Evolutionary conservation across 306 rosid genomes (phyloP).

Genomic region (Fagus crenata): DNA sequence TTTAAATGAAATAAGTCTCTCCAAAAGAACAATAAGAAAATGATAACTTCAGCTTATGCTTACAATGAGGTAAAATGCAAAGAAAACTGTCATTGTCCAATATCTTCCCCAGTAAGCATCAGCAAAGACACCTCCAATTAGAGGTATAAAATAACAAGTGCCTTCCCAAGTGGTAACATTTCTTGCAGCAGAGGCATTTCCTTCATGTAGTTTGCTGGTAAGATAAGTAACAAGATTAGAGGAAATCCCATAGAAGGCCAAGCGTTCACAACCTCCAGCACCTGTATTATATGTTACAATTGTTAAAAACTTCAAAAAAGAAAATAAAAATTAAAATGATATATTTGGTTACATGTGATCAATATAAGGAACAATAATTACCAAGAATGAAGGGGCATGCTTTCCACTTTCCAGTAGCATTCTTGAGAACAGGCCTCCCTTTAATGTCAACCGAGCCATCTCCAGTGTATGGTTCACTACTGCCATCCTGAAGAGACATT

Average conservation of each 20-base stretch:
- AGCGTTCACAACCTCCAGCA: conserved; percentile 84
- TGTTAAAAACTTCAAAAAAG: not conserved
- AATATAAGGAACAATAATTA: conserved; percentile 23
- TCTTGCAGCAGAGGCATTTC: conserved; percentile 87
- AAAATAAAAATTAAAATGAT: not conserved
- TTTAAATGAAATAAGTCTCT: not conserved
- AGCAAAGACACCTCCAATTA: conserved; percentile 86
- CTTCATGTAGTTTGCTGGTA: conserved; percentile 70
- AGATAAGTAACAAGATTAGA: conserved; percentile 91
- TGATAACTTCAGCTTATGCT: conserved; percentile 22
- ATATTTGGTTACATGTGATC: not conserved
- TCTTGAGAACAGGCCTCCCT: conserved; percentile 48
- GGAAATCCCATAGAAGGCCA: conserved; percentile 94
- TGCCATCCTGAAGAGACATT: conserved; percentile 29
- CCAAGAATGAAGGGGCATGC: conserved; percentile 64
- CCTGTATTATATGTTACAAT: conserved; percentile 50
- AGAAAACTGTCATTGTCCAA: conserved; percentile 88
- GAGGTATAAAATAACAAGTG: conserved; percentile 95
- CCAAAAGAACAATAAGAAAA: conserved; percentile 3
- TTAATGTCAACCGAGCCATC: conserved; percentile 53
- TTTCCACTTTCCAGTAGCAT: conserved; percentile 56
- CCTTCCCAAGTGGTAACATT: conserved; percentile 97
- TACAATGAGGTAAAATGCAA: conserved; percentile 73
- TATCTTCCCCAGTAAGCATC: conserved; percentile 98
- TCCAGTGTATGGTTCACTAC: conserved; percentile 38